Evolutionary conservation across 768 basidiomycete genomes (phyloP), one percentile per base, ranked within the genome.

Genomic region (Rhodotorula sphaerocarpa): DNA sequence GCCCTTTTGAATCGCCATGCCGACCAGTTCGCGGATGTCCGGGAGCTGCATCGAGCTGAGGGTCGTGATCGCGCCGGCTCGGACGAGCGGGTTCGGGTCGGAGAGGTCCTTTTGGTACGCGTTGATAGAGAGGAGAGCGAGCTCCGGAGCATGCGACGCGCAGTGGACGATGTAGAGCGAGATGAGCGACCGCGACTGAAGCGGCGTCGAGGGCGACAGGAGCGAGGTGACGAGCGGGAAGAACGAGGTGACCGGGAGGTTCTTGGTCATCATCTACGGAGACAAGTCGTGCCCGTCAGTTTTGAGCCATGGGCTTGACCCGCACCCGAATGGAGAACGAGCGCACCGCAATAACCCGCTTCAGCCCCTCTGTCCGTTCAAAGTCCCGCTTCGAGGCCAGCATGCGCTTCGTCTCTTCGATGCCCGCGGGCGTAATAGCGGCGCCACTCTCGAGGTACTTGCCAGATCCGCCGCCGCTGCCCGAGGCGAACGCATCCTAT

Each of bases 131-230:
- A 99, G 80, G 52, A 99, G 77, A 2, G 93, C 88, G 51, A 97
- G 84, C 75, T 97, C 95, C 20, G 95, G 92, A 71, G 95, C 91
- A 39, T 85, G 83, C 45, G 88, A 85, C 53, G 95, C 90, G 76
- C 95, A 92, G 63, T 90, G 86, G 48, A 97, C 79, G 67, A 99
- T 85, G 78, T 93, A 99, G 67, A 97, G 93, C 76, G 97, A 97
- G 43, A 97, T 90, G 55, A 99, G 84, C 77, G 97, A 96, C 62
- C 93, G 84, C 71, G 93, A 86, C 75, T 95, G 90, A 52, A 97
- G 83, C 73, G 89, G 45, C 88, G 58, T 84, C 15, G 61, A 83
- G 4, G 90, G 88, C 3, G 90, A 90, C 44, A 97, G 93, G 71
- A 92, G 79, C 92, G 66, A 96, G 71, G 96, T 91, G 31, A 99